Evolutionary conservation across 2,329 filamentous ascomycete genomes (phyloP).

Genomic region (Cladosporium phlei): DNA sequence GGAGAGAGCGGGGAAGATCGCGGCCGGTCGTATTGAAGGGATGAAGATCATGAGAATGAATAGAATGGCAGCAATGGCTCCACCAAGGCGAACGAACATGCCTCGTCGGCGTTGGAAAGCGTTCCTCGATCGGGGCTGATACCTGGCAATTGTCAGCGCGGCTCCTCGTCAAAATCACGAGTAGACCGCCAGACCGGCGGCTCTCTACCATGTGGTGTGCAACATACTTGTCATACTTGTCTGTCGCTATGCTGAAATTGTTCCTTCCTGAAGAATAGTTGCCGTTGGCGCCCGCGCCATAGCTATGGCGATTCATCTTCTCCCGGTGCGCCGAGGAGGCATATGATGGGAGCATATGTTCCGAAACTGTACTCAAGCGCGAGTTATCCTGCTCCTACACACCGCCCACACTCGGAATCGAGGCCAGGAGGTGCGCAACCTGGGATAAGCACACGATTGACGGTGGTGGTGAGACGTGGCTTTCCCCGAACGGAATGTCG

Average conservation of each 20-base stretch:
- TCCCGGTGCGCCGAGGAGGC: constrained; percentile 48
- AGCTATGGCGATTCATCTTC: constrained; percentile 87
- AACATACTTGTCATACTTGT: constrained; percentile 60
- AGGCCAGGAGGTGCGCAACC: constrained; percentile 10
- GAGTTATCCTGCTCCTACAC: background rate
- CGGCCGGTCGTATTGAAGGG: constrained; percentile 63
- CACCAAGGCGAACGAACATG: constrained; percentile 63
- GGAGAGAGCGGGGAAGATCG: constrained; percentile 56
- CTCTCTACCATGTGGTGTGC: too few species aligned
- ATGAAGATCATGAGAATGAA: constrained; percentile 67
- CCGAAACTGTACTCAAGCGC: background rate
- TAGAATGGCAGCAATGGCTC: constrained; percentile 52
- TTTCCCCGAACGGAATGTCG: background rate
- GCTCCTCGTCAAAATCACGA: background rate
- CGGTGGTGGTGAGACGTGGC: constrained; percentile 7
- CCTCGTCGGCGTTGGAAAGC: constrained; percentile 65
- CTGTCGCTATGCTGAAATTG: constrained; percentile 79
- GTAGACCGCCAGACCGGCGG: too few species aligned
- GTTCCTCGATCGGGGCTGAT: constrained; percentile 75
- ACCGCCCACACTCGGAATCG: constrained; percentile 3
- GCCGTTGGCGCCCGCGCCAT: constrained; percentile 63
- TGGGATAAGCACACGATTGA: background rate
- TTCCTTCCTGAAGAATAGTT: constrained; percentile 54
- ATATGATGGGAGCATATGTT: constrained; percentile 58
- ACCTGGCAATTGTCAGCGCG: constrained; percentile 49